These are phyloP conservation scores for Trichoderma koningiopsis DNA, from an alignment of 2,329 filamentous ascomycete species.

Conservation along the genomic window DNA sequence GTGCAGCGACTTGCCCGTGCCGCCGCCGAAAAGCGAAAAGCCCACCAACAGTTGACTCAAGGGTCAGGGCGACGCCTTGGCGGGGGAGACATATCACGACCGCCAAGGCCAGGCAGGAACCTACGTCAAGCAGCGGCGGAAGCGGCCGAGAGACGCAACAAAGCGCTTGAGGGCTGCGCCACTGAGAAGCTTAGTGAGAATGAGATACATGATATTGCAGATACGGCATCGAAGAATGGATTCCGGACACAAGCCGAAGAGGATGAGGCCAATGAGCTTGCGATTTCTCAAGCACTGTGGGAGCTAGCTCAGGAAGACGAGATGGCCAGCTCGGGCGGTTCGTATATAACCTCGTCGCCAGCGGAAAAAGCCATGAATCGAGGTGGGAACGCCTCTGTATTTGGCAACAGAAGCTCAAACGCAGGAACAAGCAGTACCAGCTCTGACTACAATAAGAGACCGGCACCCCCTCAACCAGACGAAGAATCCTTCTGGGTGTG, in stretches of 20 bases:
- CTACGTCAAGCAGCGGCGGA: slow-evolving; percentile 72
- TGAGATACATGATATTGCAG: slow-evolving; percentile 65
- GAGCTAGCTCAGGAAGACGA: slow-evolving; percentile 76
- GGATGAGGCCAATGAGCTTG: slow-evolving; percentile 83
- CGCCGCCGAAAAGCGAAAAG: slow-evolving; percentile 70
- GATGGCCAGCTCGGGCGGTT: not conserved
- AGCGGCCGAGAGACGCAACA: slow-evolving; percentile 69
- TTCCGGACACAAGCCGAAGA: slow-evolving; percentile 85
- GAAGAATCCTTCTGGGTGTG: slow-evolving; percentile 51
- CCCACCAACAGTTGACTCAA: slow-evolving; percentile 56
- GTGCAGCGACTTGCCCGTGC: slow-evolving; percentile 72
- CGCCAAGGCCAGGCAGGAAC: slow-evolving; percentile 58
- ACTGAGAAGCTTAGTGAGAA: slow-evolving; percentile 67
- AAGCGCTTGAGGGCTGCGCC: slow-evolving; percentile 72
- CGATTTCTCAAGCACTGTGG: slow-evolving; percentile 82
- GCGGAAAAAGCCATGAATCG: slow-evolving; percentile 17
- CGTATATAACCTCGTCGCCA: slow-evolving; percentile 8
- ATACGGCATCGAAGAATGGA: slow-evolving; percentile 67
- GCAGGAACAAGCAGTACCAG: not conserved
- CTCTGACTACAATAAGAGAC: not conserved
- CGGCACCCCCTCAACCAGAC: not conserved
- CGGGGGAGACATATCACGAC: slow-evolving; percentile 48
- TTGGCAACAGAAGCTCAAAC: not conserved
- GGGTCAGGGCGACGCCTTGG: slow-evolving; percentile 74
- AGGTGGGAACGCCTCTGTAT: slow-evolving; percentile 49